phyloP scores from a whole-genome alignment of 106 monocot genomes.

The Apostasia shenzhenica region DNA sequence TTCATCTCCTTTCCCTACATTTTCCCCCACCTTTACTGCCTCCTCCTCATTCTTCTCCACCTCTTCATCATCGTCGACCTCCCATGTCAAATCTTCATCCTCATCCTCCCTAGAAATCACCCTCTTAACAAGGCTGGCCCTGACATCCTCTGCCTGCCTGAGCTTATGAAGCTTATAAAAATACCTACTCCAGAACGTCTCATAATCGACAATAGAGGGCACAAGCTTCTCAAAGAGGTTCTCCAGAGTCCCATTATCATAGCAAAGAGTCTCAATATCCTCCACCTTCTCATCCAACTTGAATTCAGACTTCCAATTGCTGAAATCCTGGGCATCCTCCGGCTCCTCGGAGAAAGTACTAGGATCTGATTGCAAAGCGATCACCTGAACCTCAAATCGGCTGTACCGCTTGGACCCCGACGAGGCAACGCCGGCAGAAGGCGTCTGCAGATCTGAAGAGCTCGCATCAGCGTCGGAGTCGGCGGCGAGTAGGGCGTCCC shows the following conservation, averaged over 20 bases:
- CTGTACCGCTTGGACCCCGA: constrained; percentile 35
- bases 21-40: not conserved
- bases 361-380: constrained; percentile 58
- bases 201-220: constrained; percentile 59
- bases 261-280: constrained; percentile 51
- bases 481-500: constrained; percentile 33
- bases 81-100: constrained; percentile 58
- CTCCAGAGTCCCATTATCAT: constrained; percentile 49
- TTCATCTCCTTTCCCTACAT: not conserved
- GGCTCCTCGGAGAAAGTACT: constrained; percentile 60
- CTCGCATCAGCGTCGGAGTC: constrained; percentile 10
- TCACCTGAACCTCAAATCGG: constrained; percentile 62
- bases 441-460: not conserved
- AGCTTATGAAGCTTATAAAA: constrained; percentile 80
- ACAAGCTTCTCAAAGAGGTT: constrained; percentile 59
- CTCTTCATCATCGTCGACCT: constrained; percentile 77
- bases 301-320: constrained; percentile 51
- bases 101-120: constrained; percentile 69
- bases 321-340: constrained; percentile 59
- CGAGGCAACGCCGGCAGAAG: not conserved
- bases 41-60: not conserved
- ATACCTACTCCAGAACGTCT: constrained; percentile 80
- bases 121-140: constrained; percentile 76
- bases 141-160: constrained; percentile 76
- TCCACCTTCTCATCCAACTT: constrained; percentile 44